phyloP scores from a whole-genome alignment of 352 stramenopile species.

The Globisporangium barbulae region DNA sequence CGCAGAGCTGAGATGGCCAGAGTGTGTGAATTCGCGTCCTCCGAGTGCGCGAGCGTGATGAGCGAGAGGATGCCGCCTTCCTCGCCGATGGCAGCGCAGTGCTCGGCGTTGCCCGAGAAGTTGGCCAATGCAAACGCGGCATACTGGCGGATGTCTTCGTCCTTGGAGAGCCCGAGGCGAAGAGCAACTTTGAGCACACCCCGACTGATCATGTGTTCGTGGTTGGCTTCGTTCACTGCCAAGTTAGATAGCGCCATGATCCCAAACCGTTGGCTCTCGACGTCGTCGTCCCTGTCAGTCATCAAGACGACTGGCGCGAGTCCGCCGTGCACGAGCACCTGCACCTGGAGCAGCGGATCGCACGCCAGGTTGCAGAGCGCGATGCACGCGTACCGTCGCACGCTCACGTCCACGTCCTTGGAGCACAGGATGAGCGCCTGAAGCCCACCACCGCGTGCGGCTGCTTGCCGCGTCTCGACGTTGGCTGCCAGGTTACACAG shows the following conservation, averaged over 20 bases:
- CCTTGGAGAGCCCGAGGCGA: slow-evolving; percentile 56
- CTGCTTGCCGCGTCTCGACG: slow-evolving; percentile 82
- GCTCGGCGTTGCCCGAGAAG: slow-evolving; percentile 86
- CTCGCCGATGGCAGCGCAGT: slow-evolving; percentile 87
- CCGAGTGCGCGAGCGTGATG: slow-evolving; percentile 84
- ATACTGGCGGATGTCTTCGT: slow-evolving; percentile 88
- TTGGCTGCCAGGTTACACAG: slow-evolving; percentile 96
- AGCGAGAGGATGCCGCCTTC: slow-evolving; percentile 90
- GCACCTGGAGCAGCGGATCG: slow-evolving; percentile 85
- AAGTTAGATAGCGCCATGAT: slow-evolving; percentile 96
- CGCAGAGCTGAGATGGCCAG: slow-evolving; percentile 91
- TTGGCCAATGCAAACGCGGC: slow-evolving; percentile 93
- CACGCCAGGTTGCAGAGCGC: slow-evolving; percentile 95
- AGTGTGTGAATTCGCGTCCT: slow-evolving; percentile 89
- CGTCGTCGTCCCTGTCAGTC: slow-evolving; percentile 50
- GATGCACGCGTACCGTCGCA: slow-evolving; percentile 92
- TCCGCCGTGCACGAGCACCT: slow-evolving; percentile 93
- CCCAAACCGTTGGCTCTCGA: slow-evolving; percentile 88
- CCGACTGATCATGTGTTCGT: slow-evolving; percentile 88
- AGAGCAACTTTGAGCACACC: slow-evolving; percentile 85
- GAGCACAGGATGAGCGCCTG: slow-evolving; percentile 87
- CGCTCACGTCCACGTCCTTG: slow-evolving; percentile 87
- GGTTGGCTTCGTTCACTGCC: slow-evolving; percentile 92
- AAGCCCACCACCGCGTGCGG: slow-evolving; percentile 87
- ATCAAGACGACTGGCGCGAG: slow-evolving; percentile 86